Evolutionary conservation across 2,329 filamentous ascomycete genomes (phyloP).

Genomic region (Arthrobotrys musiformis): DNA sequence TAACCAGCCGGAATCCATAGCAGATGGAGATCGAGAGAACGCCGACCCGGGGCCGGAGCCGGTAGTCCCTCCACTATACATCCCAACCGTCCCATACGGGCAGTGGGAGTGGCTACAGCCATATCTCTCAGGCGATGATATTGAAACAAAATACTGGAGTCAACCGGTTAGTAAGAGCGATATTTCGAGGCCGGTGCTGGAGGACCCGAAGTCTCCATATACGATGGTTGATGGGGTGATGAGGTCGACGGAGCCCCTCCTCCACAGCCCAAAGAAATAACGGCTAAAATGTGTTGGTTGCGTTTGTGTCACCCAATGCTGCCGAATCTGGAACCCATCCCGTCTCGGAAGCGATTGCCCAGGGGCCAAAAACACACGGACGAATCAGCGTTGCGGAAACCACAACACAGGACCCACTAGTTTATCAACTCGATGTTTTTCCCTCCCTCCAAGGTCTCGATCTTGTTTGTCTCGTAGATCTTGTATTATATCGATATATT

Average conservation of each 20-base stretch:
- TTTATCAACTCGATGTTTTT: too few relatives aligned
- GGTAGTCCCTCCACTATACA: slow-evolving; percentile 3
- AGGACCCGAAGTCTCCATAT: not conserved
- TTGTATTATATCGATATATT: too few relatives aligned
- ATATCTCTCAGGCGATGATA: not conserved
- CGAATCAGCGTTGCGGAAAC: too few relatives aligned
- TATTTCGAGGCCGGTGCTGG: not conserved
- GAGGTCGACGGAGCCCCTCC: not conserved
- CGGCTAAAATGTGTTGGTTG: too few relatives aligned
- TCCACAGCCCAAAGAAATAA: not conserved
- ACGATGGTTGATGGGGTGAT: not conserved
- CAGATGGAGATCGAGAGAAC: not conserved
- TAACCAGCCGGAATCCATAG: not conserved
- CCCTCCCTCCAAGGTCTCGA: too few relatives aligned
- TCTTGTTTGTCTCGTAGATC: too few relatives aligned
- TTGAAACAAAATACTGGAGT: not conserved
- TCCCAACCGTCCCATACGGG: not conserved
- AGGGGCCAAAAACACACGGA: too few relatives aligned
- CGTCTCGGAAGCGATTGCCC: too few relatives aligned
- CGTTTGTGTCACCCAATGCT: too few relatives aligned
- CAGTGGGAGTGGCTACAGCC: slow-evolving; percentile 11
- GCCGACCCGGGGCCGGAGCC: not conserved
- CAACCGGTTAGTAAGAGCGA: slow-evolving; percentile 2
- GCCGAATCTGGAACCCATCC: too few relatives aligned
- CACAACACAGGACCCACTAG: too few relatives aligned